Percentiles rank a stretch among this genome's conserved stretches.
Evolutionary conservation across 1,139 yeast genomes (phyloP).

Genomic region (Taphrina confusa): DNA sequence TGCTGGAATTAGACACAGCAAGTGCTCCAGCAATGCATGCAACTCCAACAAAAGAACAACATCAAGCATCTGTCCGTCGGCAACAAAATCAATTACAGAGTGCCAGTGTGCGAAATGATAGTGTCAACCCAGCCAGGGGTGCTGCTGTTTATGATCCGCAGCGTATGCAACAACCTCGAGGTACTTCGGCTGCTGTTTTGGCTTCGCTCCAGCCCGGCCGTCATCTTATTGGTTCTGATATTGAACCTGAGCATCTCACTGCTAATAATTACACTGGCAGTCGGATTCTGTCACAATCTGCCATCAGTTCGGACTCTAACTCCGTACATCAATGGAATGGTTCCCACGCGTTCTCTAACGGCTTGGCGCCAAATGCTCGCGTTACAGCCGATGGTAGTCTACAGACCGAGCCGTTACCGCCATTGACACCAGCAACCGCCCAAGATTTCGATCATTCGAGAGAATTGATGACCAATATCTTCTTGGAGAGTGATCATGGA

Average conservation of each 20-base stretch:
- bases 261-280: neutral
- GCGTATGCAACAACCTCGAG: slow-evolving; percentile 3
- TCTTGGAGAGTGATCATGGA: slow-evolving; percentile 54
- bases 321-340: slow-evolving; percentile 41
- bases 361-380: neutral
- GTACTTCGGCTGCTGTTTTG: slow-evolving; percentile 39
- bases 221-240: neutral
- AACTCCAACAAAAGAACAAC: slow-evolving; percentile 62
- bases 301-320: neutral
- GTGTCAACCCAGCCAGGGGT: neutral
- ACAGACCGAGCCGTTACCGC: slow-evolving; percentile 48
- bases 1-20: slow-evolving; percentile 58
- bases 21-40: slow-evolving; percentile 52
- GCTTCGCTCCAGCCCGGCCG: slow-evolving; percentile 46
- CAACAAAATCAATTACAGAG: slow-evolving; percentile 4
- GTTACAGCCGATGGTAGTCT: neutral
- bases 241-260: neutral
- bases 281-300: neutral
- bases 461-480: slow-evolving; percentile 59
- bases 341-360: slow-evolving; percentile 1
- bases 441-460: slow-evolving; percentile 54
- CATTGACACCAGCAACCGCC: slow-evolving; percentile 51
- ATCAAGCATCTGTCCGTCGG: slow-evolving; percentile 19
- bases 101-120: slow-evolving; percentile 41
- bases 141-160: neutral